Conservation (phyloP, 73 alveolate species). For the Paramecium primaurelia region DNA sequence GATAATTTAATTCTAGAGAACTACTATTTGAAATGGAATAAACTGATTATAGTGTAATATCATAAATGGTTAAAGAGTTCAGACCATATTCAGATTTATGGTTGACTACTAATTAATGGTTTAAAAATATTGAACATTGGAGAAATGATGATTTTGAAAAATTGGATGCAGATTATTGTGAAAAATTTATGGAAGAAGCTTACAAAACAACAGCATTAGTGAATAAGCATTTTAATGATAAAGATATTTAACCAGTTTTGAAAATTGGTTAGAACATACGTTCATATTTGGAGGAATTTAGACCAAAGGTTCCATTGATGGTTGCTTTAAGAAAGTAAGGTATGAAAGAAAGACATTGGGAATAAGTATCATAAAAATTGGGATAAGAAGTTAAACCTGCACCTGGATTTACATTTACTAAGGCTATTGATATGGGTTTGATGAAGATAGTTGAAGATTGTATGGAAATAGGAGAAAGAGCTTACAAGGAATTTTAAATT, state of each 20-base stretch:
- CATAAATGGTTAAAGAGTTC: slow-evolving; percentile 87
- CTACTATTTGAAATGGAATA: slow-evolving; percentile 85
- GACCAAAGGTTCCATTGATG: slow-evolving; percentile 92
- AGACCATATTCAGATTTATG: slow-evolving; percentile 86
- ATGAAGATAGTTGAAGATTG: slow-evolving; percentile 91
- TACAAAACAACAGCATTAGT: slow-evolving; percentile 71
- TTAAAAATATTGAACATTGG: slow-evolving; percentile 75
- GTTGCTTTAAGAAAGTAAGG: slow-evolving; percentile 92
- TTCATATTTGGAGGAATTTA: slow-evolving; percentile 84
- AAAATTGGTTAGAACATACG: slow-evolving; percentile 33
- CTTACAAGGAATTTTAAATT: slow-evolving; percentile 58
- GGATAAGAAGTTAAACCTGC: slow-evolving; percentile 87
- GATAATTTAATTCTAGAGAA: slow-evolving; percentile 94
- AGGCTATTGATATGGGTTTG: slow-evolving; percentile 93
- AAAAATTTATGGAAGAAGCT: slow-evolving; percentile 78
- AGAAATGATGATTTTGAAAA: slow-evolving; percentile 83
- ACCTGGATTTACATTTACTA: slow-evolving; percentile 95
- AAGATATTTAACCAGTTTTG: slow-evolving; percentile 63
- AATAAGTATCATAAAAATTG: slow-evolving; percentile 89
- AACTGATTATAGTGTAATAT: slow-evolving; percentile 92
- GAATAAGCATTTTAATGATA: slow-evolving; percentile 78
- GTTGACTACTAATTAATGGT: slow-evolving; percentile 85
- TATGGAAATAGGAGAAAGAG: slow-evolving; percentile 98
- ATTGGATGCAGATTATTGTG: slow-evolving; percentile 80
- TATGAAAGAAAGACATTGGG: slow-evolving; percentile 99